A percentile compares a stretch with the other conserved stretches of the same genome.
Conservation (phyloP, 2,329 filamentous ascomycete genomes). For the Aspergillus bombycis region DNA sequence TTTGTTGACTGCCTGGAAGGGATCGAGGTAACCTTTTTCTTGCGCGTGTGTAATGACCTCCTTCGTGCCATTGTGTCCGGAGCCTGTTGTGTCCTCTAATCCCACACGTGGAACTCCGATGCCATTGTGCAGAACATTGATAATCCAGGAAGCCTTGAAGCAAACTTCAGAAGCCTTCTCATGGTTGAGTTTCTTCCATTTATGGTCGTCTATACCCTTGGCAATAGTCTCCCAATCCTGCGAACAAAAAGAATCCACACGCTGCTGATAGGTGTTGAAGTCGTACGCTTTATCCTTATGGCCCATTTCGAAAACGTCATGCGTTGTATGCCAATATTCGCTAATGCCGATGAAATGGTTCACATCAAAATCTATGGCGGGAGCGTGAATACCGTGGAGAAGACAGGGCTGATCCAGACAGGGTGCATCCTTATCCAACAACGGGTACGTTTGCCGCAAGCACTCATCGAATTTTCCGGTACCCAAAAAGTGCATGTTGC, state of each 20-base stretch:
- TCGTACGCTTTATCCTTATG: conserved; percentile 83
- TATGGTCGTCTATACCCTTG: conserved; percentile 63
- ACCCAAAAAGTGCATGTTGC: conserved; percentile 67
- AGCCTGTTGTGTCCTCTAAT: conserved; percentile 64
- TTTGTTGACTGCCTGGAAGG: conserved; percentile 92
- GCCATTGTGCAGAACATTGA: conserved; percentile 89
- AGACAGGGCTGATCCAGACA: conserved; percentile 85
- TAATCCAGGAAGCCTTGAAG: conserved; percentile 98
- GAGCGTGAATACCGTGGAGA: conserved; percentile 87
- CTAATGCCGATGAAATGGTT: conserved; percentile 98
- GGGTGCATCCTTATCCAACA: conserved; percentile 85
- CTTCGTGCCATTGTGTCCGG: conserved; percentile 71
- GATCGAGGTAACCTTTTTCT: conserved; percentile 74
- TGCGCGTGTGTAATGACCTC: conserved; percentile 69
- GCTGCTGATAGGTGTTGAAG: conserved; percentile 82
- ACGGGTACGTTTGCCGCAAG: conserved; percentile 75
- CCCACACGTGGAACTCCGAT: conserved; percentile 89
- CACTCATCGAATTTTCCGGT: conserved; percentile 89
- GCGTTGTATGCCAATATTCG: conserved; percentile 98
- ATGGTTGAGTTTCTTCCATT: conserved; percentile 73
- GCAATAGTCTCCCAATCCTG: conserved; percentile 80
- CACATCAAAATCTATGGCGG: conserved; percentile 93
- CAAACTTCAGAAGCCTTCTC: conserved; percentile 84
- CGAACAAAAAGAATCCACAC: conserved; percentile 82
- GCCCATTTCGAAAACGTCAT: conserved; percentile 82